Conservation (phyloP, 257 asterid species). For the Handroanthus guayacan region DNA sequence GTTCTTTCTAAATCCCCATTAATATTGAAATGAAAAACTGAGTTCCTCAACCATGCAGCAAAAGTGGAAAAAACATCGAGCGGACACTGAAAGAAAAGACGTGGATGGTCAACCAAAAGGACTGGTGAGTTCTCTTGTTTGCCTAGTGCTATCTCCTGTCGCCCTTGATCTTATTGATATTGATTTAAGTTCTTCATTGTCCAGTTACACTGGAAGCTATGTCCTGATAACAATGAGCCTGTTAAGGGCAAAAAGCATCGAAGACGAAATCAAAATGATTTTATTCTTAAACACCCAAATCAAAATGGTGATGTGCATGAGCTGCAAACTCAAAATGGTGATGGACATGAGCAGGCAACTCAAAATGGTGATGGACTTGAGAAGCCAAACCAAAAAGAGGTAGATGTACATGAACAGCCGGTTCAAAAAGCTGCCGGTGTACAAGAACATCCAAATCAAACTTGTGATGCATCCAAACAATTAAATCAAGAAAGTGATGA, state of each 20-base stretch:
- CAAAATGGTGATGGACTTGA: slow-evolving; percentile 47
- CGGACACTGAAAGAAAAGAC: slow-evolving; percentile 48
- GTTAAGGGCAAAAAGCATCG: slow-evolving; percentile 47
- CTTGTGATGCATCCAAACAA: slow-evolving; percentile 41
- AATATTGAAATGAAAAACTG: slow-evolving; percentile 28
- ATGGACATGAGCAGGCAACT: slow-evolving; percentile 40
- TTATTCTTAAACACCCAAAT: slow-evolving; percentile 40
- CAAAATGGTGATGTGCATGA: slow-evolving; percentile 40
- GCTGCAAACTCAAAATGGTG: slow-evolving; percentile 29
- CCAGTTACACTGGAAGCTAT: slow-evolving; percentile 78
- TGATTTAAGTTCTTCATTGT: slow-evolving; percentile 36
- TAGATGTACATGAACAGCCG: slow-evolving; percentile 39
- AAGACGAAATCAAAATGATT: slow-evolving; percentile 39
- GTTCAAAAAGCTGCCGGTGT: slow-evolving; percentile 41
- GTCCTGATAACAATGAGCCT: slow-evolving; percentile 47
- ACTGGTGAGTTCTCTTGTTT: slow-evolving; percentile 61
- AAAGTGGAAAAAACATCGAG: slow-evolving; percentile 50
- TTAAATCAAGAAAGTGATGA: slow-evolving; percentile 47
- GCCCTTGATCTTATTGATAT: slow-evolving; percentile 25
- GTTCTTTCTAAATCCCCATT: slow-evolving; percentile 3
- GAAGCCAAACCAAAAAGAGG: slow-evolving; percentile 44
- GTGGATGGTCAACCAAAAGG: slow-evolving; percentile 66
- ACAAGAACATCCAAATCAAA: slow-evolving; percentile 43
- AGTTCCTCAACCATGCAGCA: slow-evolving; percentile 39
- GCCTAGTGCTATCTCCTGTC: slow-evolving; percentile 17